These are phyloP conservation scores for Suillus americanus DNA, from an alignment of 768 basidiomycete species.

Conservation along the genomic window DNA sequence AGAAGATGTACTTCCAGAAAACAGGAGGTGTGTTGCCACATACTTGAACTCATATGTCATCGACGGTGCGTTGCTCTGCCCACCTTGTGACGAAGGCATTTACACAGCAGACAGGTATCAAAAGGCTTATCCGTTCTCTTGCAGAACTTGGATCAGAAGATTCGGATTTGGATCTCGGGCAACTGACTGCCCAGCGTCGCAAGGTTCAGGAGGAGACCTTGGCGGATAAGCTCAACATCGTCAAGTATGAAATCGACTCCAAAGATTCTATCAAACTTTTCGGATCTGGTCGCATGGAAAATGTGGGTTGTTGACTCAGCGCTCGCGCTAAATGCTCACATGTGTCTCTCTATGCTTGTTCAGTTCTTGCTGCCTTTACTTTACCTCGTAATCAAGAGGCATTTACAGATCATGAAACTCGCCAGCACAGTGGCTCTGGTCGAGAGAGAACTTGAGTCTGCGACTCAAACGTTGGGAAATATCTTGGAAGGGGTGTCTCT, in stretches of 20 bases:
- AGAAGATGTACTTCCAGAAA: constrained; percentile 14
- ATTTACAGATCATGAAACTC: constrained; percentile 33
- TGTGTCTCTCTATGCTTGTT: not conserved
- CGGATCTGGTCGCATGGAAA: constrained; percentile 35
- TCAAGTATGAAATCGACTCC: constrained; percentile 35
- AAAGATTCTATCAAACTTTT: constrained; percentile 12
- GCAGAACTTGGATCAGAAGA: constrained; percentile 19
- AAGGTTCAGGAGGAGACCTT: constrained; percentile 26
- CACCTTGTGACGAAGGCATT: no score
- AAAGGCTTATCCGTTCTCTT: not conserved
- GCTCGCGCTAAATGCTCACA: not conserved
- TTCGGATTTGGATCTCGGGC: constrained; percentile 20
- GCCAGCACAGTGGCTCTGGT: constrained; percentile 25
- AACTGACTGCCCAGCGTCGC: not conserved
- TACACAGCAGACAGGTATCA: not conserved
- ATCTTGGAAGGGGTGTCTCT: not conserved
- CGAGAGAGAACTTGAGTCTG: constrained; percentile 21
- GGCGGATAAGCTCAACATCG: constrained; percentile 24
- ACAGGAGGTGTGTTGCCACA: constrained; percentile 21
- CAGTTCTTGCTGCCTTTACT: constrained; percentile 38
- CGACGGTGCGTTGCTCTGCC: not conserved
- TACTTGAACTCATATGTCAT: constrained; percentile 21
- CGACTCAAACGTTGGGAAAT: not conserved
- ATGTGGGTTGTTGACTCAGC: constrained; percentile 18
- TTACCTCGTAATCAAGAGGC: constrained; percentile 33